Conservation (phyloP, 73 alveolate species). For the Paramecium biaurelia region DNA sequence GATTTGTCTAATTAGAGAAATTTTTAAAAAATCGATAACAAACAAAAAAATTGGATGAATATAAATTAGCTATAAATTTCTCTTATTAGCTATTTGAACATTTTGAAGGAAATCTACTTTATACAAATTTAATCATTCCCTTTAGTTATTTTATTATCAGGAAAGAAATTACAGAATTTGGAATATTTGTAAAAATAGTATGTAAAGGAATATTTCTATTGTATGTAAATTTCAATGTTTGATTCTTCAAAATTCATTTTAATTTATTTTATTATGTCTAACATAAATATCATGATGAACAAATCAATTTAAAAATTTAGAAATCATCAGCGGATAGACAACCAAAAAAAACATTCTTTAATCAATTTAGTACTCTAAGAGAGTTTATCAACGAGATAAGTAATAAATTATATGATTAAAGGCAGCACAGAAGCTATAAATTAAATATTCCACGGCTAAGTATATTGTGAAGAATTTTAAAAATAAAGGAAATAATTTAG, state of each 20-base stretch:
- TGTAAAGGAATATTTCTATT: neutral
- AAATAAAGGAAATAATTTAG: neutral
- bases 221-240: neutral
- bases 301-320: neutral
- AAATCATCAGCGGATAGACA: neutral
- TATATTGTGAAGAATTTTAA: constrained; percentile 14
- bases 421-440: constrained; percentile 32
- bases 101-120: neutral
- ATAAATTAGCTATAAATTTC: neutral
- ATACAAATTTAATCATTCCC: neutral
- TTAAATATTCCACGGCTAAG: constrained; percentile 36
- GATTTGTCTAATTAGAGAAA: neutral
- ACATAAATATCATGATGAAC: neutral
- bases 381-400: neutral
- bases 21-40: neutral
- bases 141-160: neutral
- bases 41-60: neutral
- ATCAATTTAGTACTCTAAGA: neutral
- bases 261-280: neutral
- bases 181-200: neutral
- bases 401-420: neutral
- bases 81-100: neutral
- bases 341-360: neutral
- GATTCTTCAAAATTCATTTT: neutral
- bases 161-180: neutral